Evolutionary conservation across 2,329 filamentous ascomycete genomes (phyloP).

Genomic region (Aspergillus carbonarius): DNA sequence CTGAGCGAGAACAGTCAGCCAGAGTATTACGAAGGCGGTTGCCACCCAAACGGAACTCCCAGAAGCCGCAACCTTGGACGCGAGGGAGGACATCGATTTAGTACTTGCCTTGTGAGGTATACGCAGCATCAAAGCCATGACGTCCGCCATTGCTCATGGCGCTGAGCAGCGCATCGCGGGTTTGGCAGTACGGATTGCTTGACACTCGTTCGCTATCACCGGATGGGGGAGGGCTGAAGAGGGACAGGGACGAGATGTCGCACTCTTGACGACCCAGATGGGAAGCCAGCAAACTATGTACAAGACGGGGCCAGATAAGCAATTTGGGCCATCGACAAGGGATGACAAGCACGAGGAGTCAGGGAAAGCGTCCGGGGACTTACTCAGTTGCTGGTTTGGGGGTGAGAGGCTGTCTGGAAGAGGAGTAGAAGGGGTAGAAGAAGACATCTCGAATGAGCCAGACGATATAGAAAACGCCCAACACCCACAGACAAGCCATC

Average conservation of each 20-base stretch:
- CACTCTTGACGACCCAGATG: slow-evolving; percentile 40
- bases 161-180: slow-evolving; percentile 36
- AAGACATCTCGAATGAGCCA: slow-evolving; percentile 43
- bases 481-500: slow-evolving; percentile 41
- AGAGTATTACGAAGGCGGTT: neutral
- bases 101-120: slow-evolving; percentile 35
- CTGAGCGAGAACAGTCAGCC: slow-evolving; percentile 21
- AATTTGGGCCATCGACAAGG: neutral
- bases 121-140: slow-evolving; percentile 43
- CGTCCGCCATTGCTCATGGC: slow-evolving; percentile 45
- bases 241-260: slow-evolving; percentile 34
- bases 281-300: slow-evolving; percentile 34
- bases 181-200: slow-evolving; percentile 31
- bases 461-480: slow-evolving; percentile 41
- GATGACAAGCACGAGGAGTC: neutral
- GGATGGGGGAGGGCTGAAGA: slow-evolving; percentile 33
- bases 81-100: neutral
- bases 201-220: slow-evolving; percentile 13
- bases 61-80: neutral
- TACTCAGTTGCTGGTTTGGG: slow-evolving; percentile 23
- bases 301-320: neutral
- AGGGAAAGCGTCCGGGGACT: slow-evolving; percentile 13
- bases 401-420: slow-evolving; percentile 18
- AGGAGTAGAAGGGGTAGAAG: slow-evolving; percentile 33
- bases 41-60: neutral